Evolutionary conservation across 2,329 filamentous ascomycete genomes (phyloP).

Genomic region (Aspergillus intermedius): DNA sequence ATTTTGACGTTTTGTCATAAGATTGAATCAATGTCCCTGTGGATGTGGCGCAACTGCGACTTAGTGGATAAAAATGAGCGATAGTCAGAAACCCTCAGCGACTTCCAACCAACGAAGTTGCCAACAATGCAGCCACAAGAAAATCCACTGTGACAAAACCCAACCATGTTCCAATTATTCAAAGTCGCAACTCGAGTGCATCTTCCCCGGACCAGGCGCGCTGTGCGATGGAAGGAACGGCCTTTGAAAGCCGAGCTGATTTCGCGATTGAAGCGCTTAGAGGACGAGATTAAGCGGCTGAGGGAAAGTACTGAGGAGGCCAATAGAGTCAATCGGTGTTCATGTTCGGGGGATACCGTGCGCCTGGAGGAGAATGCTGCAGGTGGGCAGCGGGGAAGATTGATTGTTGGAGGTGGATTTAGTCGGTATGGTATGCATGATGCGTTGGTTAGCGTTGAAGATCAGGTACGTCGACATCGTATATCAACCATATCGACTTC

Average conservation of each 20-base stretch:
- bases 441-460: constrained; percentile 9
- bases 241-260: constrained; percentile 14
- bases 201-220: constrained; percentile 13
- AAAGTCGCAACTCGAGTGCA: constrained; percentile 9
- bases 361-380: not conserved
- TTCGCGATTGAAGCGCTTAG: constrained; percentile 10
- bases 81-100: too few species aligned
- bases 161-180: constrained; percentile 20
- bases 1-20: too few species aligned
- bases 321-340: too few species aligned
- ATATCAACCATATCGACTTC: too few species aligned
- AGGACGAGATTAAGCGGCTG: constrained; percentile 13
- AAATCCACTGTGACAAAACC: constrained; percentile 27
- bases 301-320: not conserved
- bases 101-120: constrained; percentile 15
- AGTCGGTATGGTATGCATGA: constrained; percentile 13
- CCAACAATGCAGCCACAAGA: constrained; percentile 24
- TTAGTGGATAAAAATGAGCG: too few species aligned
- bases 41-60: too few species aligned
- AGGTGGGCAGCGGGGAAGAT: not conserved
- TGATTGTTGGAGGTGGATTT: constrained; percentile 4
- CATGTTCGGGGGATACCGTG: not conserved
- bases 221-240: constrained; percentile 13
- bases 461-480: constrained; percentile 4
- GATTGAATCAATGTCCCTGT: too few species aligned